These are phyloP conservation scores for Pseudofabraea citricarpa DNA, from an alignment of 2,329 filamentous ascomycete species.

Conservation along the genomic window DNA sequence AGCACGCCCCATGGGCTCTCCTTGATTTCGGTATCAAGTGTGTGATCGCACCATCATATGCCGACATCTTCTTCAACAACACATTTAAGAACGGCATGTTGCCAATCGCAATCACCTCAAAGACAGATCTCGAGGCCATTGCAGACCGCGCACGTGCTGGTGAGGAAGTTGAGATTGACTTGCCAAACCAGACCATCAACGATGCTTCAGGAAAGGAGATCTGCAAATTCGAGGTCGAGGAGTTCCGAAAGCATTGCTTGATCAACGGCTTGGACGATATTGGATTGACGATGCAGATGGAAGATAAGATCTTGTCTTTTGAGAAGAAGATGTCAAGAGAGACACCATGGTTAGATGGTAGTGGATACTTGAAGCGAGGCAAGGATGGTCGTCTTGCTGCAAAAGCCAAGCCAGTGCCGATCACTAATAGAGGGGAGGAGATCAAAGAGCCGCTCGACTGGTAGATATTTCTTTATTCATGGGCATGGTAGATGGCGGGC, in stretches of 20 bases:
- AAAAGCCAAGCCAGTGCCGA: constrained; percentile 68
- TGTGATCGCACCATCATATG: constrained; percentile 85
- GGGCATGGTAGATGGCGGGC: too few relatives aligned
- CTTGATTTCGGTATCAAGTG: constrained; percentile 95
- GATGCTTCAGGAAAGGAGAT: constrained; percentile 69
- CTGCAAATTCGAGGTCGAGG: constrained; percentile 79
- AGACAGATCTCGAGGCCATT: constrained; percentile 62
- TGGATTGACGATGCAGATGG: constrained; percentile 86
- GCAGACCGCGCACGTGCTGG: constrained; percentile 74
- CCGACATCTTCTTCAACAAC: constrained; percentile 99
- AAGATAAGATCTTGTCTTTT: constrained; percentile 80
- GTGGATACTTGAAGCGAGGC: constrained; percentile 66
- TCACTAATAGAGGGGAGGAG: constrained; percentile 82
- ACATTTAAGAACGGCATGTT: constrained; percentile 99
- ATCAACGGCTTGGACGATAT: constrained; percentile 95
- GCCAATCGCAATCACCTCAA: constrained; percentile 70
- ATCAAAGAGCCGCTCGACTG: constrained; percentile 85
- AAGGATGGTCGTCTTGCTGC: constrained; percentile 50
- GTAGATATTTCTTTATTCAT: constrained; percentile 39
- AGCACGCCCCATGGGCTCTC: constrained; percentile 96
- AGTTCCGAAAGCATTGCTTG: constrained; percentile 91
- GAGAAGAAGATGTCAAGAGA: constrained; percentile 71
- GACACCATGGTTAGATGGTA: constrained; percentile 90
- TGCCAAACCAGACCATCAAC: constrained; percentile 79
- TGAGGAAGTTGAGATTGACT: constrained; percentile 82